These are phyloP conservation scores for Colletotrichum agaves DNA, from an alignment of 2,329 filamentous ascomycete species.

Conservation along the genomic window DNA sequence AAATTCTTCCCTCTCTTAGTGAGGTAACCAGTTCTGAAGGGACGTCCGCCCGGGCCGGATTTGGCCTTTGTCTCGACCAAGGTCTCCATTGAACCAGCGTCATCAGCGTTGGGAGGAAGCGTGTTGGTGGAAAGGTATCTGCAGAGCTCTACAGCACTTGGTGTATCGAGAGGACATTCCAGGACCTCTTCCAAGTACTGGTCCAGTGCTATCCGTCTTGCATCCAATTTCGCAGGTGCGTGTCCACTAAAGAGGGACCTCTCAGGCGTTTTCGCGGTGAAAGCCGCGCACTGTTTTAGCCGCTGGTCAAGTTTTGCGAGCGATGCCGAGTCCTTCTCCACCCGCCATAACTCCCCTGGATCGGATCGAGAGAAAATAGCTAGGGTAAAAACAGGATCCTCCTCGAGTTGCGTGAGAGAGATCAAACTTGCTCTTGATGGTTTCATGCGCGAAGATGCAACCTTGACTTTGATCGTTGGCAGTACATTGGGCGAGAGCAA, in stretches of 20 bases:
- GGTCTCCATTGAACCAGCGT: slow-evolving; percentile 53
- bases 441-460: slow-evolving; percentile 94
- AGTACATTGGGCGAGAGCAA: slow-evolving; percentile 89
- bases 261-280: slow-evolving; percentile 83
- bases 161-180: slow-evolving; percentile 82
- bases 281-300: slow-evolving; percentile 77
- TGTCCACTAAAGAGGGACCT: slow-evolving; percentile 89
- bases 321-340: slow-evolving; percentile 90
- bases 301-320: slow-evolving; percentile 84
- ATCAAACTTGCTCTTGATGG: slow-evolving; percentile 89
- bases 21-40: slow-evolving; percentile 86
- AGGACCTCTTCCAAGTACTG: slow-evolving; percentile 87
- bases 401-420: slow-evolving; percentile 81
- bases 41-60: slow-evolving; percentile 71
- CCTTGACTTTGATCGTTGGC: slow-evolving; percentile 84
- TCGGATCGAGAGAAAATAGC: slow-evolving; percentile 84
- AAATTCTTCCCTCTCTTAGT: slow-evolving; percentile 99
- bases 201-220: slow-evolving; percentile 82
- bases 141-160: slow-evolving; percentile 83
- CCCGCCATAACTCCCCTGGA: slow-evolving; percentile 85
- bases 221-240: slow-evolving; percentile 92
- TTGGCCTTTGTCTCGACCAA: slow-evolving; percentile 49
- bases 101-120: slow-evolving; percentile 70
- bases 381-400: slow-evolving; percentile 93
- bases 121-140: slow-evolving; percentile 81